Evolutionary conservation across 2,329 filamentous ascomycete genomes (phyloP).

Genomic region (Helotiales sp.): DNA sequence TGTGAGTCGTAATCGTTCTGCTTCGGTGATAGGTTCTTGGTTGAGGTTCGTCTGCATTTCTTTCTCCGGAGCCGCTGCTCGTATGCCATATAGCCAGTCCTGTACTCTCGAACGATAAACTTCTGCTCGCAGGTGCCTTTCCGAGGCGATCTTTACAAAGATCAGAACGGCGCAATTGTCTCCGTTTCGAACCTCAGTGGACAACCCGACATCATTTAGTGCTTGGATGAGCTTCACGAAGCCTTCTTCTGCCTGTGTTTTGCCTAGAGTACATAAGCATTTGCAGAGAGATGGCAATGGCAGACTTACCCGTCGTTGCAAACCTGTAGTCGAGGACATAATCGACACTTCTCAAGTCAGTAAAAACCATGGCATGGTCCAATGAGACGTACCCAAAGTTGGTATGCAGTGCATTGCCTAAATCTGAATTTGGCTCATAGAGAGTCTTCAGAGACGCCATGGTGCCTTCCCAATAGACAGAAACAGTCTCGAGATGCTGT

Average conservation of each 20-base stretch:
- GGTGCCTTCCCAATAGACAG: constrained; percentile 9
- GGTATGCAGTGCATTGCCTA: constrained; percentile 28
- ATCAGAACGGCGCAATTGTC: constrained; percentile 74
- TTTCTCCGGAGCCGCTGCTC: constrained; percentile 72
- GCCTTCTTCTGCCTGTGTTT: constrained; percentile 66
- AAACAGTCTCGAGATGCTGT: constrained; percentile 9
- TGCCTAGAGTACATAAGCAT: constrained; percentile 49
- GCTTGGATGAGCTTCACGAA: constrained; percentile 78
- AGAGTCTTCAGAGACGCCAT: constrained; percentile 32
- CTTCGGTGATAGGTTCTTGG: constrained; percentile 77
- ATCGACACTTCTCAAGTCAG: constrained; percentile 62
- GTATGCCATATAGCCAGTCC: constrained; percentile 91
- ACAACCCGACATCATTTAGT: constrained; percentile 76
- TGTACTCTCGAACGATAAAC: constrained; percentile 85
- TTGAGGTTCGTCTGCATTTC: constrained; percentile 69
- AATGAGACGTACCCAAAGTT: constrained; percentile 44
- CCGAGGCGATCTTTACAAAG: constrained; percentile 78
- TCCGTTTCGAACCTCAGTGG: constrained; percentile 83
- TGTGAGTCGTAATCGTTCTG: constrained; percentile 83
- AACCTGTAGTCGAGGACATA: constrained; percentile 84
- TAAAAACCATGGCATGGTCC: not conserved
- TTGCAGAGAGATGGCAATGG: constrained; percentile 9
- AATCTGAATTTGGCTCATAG: constrained; percentile 22
- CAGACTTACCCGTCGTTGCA: constrained; percentile 57
- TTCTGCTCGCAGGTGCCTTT: constrained; percentile 72